Evolutionary conservation across 805 yeast genomes (phyloP), one percentile per base, ranked within the genome.

Genomic region (Wickerhamomyces canadensis): DNA sequence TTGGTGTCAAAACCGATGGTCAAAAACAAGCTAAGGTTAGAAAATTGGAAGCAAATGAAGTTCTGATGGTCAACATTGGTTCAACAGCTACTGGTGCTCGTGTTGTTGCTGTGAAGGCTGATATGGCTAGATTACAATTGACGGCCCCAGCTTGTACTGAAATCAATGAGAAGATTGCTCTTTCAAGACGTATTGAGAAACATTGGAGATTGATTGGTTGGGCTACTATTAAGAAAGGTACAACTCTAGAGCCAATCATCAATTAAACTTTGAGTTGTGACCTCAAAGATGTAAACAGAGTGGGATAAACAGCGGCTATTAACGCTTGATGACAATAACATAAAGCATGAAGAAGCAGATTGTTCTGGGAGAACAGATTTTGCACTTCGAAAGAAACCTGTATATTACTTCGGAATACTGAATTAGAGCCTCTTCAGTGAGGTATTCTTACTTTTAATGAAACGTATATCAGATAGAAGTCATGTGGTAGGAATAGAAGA

Each of bases 151-250:
- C 98, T 34, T 93, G 99, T 80, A 91, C 99, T 27, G 97, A 91
- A 72, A 76, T 91, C 35, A 86, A 94, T 52, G 99, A 93, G 72
- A 91, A 93, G 82, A 91, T 93, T 64, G 99, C 99, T 27, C 72
- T 93, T 59, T 88, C 97, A 31, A 85, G 99, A 76, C 89, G 98
- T 78, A 93, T 93, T 55, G 99, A 93, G 63, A 91, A 91, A 78
- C 99, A 93, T 67, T 93, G 97, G 96, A 93, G 99, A 76, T 76
- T 93, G 63, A 93, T 93, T 69, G 99, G 99, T 56, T 93, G 99
- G 99, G 99, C 98, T 54, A 88, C 96, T 35, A 91, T 89, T 62
- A 84, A 84, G 68, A 87, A 85, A 68, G 96, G 96, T 67, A 82
- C 89, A 43, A 81, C 89, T 40, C 74, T 84, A 61, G 94, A 84